Percentiles rank a stretch among this genome's conserved stretches.
phyloP scores from a whole-genome alignment of 805 yeast genomes.

The Candida argentea region DNA sequence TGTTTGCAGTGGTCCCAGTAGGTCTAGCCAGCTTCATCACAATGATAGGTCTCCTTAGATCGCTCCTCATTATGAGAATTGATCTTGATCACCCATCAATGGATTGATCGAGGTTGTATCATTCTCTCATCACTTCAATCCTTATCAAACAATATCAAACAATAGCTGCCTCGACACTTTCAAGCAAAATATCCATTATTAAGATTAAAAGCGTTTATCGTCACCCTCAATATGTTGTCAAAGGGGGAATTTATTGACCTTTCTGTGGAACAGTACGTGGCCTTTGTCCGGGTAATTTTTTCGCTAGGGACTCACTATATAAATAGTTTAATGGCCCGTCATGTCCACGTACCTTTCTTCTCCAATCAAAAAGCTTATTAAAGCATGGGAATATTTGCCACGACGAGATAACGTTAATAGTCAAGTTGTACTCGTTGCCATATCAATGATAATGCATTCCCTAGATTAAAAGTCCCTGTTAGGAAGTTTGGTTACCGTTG shows the following conservation, averaged over 20 bases:
- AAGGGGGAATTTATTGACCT: too few relatives aligned
- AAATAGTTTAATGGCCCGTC: conserved; percentile 3
- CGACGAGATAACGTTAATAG: conserved; percentile 52
- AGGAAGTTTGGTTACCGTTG: conserved; percentile 52
- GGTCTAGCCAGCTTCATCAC: conserved; percentile 91
- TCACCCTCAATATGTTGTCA: too few relatives aligned
- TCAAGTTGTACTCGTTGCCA: conserved; percentile 62
- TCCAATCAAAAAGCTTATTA: conserved; percentile 46
- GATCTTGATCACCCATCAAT: conserved; percentile 31
- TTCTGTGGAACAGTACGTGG: too few relatives aligned
- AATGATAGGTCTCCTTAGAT: conserved; percentile 74
- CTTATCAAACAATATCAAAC: too few relatives aligned
- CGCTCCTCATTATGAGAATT: conserved; percentile 62
- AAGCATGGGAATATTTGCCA: conserved; percentile 53
- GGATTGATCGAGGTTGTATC: background rate
- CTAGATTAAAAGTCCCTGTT: conserved; percentile 43
- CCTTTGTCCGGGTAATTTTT: conserved; percentile 3
- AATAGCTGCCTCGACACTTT: too few relatives aligned
- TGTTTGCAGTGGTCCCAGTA: conserved; percentile 96
- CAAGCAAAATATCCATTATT: background rate
- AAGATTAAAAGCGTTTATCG: background rate
- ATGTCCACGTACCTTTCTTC: too few relatives aligned
- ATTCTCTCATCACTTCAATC: too few relatives aligned
- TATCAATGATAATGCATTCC: conserved; percentile 36
- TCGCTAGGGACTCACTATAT: conserved; percentile 4